Conservation (phyloP, 2,329 filamentous ascomycete species). For the Calcarisporium arbuscula region DNA sequence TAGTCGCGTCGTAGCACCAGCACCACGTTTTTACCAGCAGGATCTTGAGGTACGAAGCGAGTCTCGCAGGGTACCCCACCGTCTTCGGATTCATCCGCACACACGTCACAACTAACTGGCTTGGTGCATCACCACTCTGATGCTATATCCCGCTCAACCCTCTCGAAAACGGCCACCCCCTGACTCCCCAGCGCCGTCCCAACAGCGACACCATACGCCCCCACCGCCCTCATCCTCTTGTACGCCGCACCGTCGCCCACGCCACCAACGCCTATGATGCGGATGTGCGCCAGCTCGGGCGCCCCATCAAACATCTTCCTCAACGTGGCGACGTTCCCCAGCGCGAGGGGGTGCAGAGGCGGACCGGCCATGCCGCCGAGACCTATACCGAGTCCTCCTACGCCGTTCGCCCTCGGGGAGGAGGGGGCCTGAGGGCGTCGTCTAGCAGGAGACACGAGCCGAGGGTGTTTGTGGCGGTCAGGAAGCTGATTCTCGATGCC, state of each 20-base stretch:
- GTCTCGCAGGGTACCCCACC: too few relatives aligned
- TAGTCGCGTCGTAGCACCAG: too few relatives aligned
- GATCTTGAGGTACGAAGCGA: too few relatives aligned
- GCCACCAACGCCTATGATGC: slow-evolving; percentile 66
- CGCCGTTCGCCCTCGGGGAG: slow-evolving; percentile 24
- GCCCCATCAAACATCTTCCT: slow-evolving; percentile 49
- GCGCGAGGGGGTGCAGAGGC: slow-evolving; percentile 63
- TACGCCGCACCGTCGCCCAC: slow-evolving; percentile 59
- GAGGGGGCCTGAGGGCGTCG: slow-evolving; percentile 47
- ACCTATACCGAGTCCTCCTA: slow-evolving; percentile 43
- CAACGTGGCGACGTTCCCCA: slow-evolving; percentile 72
- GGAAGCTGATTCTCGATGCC: slow-evolving; percentile 46
- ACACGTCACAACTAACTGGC: not conserved
- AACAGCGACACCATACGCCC: slow-evolving; percentile 60
- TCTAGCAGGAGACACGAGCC: slow-evolving; percentile 59
- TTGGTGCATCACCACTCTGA: slow-evolving; percentile 18
- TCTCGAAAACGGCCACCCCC: slow-evolving; percentile 56
- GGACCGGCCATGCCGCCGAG: slow-evolving; percentile 68
- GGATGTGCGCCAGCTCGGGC: slow-evolving; percentile 43
- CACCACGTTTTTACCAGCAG: too few relatives aligned
- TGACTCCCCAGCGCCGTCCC: slow-evolving; percentile 62
- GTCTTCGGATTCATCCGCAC: too few relatives aligned
- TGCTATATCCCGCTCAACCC: slow-evolving; percentile 35
- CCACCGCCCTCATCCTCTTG: slow-evolving; percentile 58
- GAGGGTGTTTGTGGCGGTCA: slow-evolving; percentile 69